Evolutionary conservation across 148 eudicot species (phyloP), one percentile per base, ranked within the genome.

Genomic region (Rhododendron mucronatum): DNA sequence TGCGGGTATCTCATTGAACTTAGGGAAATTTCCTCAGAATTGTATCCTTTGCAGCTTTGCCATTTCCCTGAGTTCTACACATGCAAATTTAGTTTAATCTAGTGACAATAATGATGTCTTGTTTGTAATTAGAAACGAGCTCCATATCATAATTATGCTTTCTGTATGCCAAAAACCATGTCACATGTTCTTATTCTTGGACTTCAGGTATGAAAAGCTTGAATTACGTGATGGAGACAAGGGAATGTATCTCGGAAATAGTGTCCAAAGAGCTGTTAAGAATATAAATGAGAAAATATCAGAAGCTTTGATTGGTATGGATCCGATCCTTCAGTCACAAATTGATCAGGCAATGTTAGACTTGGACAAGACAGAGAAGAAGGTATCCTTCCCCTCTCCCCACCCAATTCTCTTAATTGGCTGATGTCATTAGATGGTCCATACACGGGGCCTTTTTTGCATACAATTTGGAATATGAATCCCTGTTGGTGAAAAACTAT

Each of bases 331-430:
- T 89, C 99, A 97, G 89, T 86, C 93, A 67, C 99, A 97, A 91
- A 95, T 97, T 89, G 99, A 97, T 84, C 98, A 97, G 88, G 98
- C 88, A 88, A 95, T 97, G 99, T 91, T 97, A 78, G 99, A 97
- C 88, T 90, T 97, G 91, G 99, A 97, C 89, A 97, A 95, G 89
- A 95, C 98, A 71, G 99, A 97, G 91, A 97, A 94, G 76, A 97
- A 97, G 98, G 99, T 97, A 86, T 65, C 79, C 86, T 81, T 86
- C 76, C 37, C 28, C 48, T 75, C 14, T 5, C 15, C 73, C 50
- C n/a, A 10, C 75, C 75, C 16, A 30, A 12, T 33, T 84, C 59
- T 59, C 47, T n/a, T 59, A 85, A 33, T 80, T 45, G 7, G 67
- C 12, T 79, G 14, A n/a, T 84, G 33, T 80, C 2, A 53, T 74